phyloP scores from a whole-genome alignment of 306 rosid species.

The Coriaria nepalensis region DNA sequence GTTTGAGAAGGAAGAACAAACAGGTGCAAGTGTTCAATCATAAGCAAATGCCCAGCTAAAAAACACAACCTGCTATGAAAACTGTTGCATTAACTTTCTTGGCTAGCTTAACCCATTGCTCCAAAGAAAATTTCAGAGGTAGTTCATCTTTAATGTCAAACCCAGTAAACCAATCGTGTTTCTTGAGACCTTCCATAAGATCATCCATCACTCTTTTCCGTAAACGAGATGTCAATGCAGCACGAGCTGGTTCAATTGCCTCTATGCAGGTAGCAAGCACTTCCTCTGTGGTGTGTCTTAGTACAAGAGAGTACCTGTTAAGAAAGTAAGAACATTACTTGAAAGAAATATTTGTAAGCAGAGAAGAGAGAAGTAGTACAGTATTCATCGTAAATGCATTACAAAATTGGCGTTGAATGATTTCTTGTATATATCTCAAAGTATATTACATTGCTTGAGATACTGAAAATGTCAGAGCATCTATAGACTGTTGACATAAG shows the following conservation, averaged over 20 bases:
- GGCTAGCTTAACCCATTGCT: conserved; percentile 72
- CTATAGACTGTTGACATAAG: conserved; percentile 6
- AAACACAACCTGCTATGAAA: conserved; percentile 65
- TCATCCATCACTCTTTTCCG: conserved; percentile 52
- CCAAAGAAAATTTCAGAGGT: conserved; percentile 44
- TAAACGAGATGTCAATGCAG: conserved; percentile 59
- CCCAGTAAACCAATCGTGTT: conserved; percentile 68
- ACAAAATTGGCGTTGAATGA: no score
- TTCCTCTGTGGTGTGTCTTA: conserved; percentile 95
- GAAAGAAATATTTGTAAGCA: conserved; percentile 6
- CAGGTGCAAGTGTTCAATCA: conserved; percentile 4
- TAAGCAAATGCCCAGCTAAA: conserved; percentile 7
- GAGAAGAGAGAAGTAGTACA: neutral
- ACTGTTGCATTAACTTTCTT: conserved; percentile 72
- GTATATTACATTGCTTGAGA: no score
- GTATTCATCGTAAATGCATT: no score
- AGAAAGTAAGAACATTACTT: conserved; percentile 13
- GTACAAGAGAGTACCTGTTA: conserved; percentile 77
- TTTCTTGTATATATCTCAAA: no score
- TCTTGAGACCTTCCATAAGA: conserved; percentile 59
- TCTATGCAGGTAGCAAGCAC: conserved; percentile 83
- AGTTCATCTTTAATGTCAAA: conserved; percentile 59
- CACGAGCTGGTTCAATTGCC: conserved; percentile 72
- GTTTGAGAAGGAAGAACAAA: neutral
- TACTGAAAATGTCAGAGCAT: neutral